Evolutionary conservation across 495 filamentous ascomycete genomes (phyloP), one percentile per base, ranked within the genome.

Genomic region (Aspergillus sclerotiicarbonarius): DNA sequence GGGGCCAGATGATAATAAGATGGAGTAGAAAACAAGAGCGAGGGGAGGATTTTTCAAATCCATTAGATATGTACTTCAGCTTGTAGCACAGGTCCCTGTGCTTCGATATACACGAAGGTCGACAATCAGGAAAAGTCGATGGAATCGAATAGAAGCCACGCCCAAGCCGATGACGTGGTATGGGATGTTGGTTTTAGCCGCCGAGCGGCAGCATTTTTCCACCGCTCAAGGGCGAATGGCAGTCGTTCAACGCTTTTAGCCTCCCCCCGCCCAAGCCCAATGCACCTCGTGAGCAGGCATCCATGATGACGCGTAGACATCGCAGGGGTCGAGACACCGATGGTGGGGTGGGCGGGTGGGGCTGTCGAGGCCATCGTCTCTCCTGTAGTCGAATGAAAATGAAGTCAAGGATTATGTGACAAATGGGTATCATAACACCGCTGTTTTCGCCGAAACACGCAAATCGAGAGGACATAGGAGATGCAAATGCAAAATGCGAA

Each of bases 371-470:
- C 31, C 47, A 50, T 50, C 46, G 29, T 49, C 50, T 54, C 62
- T 54, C 55, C 57, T 53, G 57, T 37, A 58, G 53, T 60, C 54
- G 56, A 67, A 66, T 47, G 64, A 61, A 70, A 68, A 59, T 29
- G 20, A 50, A 33, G 47, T 50, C 32, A 67, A 70, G 59, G 58
- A 61, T 62, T 63, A 69, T 70, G 67, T 63, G 68, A 72, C 66
- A 70, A 72, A 60, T 73, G 73, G 75, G 73, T 77, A 77, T 77
- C 75, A 76, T 76, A 75, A 75, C 62, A 69, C 62, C 68, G 63
- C 63, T 72, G 66, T 68, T 68, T 67, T 72, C 66, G 59, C 66
- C 60, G 62, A 62, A 67, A 65, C 62, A 64, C 65, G 60, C 64
- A 68, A 66, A 68, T 73, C 67, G 65, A 70, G 62, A 66, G 62